Evolutionary conservation across 1,139 yeast genomes (phyloP), one percentile per base, ranked within the genome.

Genomic region (Debaryomyces nepalensis): DNA sequence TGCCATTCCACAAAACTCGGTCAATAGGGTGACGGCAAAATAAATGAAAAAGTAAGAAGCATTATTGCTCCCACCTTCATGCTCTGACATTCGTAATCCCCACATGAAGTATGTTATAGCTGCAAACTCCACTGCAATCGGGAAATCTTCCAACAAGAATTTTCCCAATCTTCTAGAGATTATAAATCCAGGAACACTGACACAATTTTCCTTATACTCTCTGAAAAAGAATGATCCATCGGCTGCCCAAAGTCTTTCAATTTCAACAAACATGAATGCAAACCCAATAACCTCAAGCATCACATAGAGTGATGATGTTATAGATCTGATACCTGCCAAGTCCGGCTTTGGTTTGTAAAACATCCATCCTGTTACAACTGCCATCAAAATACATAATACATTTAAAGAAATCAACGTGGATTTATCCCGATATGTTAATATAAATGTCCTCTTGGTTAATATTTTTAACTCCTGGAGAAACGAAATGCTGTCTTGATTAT

Each of bases 161-260:
- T 86, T 83, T 1, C 88, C 81, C 6, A 87, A 52, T 49, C 91
- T 70, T 52, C 96, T 68, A 0, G 93, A 79, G 2, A 84, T 44
- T 2, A 88, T 59, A 58, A 84, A 88, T 1, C 95, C 91, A 1
- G 80, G 60, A 2, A 84, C 75, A 11, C 83, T 70, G n/a, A 82
- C 79, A 44, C 80, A 76, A n/a, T 83, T 77, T 49, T 89, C 96
- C 39, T 79, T 75, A 46, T 86, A 73, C 59, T 89, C 97, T 46
- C 93, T 68, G 58, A 83, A 87, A 59, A 82, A 88, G 15, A 82
- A 74, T 32, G 76, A 68, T 27, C 91, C 81, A 59, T 88, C 97
- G 6, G 73, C 68, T 5, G 73, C 68, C 70, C 91, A 86, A 5
- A 88, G 65, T 35, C 96, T 68, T 57, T 85, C 87, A 3, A 84